Evolutionary conservation across 441 rosid genomes (phyloP).

Genomic region (Populus hybrid): DNA sequence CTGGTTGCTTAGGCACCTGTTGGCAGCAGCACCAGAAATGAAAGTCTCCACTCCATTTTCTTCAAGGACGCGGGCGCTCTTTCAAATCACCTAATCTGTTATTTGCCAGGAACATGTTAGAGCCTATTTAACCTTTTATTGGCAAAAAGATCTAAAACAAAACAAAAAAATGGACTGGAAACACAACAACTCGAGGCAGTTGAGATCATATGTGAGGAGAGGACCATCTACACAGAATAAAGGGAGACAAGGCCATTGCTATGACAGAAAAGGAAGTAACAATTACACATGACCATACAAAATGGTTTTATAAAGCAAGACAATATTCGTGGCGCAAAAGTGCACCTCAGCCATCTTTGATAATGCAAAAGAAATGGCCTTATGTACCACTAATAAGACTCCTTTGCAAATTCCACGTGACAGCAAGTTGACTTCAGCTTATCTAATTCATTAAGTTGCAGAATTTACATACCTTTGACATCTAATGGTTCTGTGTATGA

Average conservation of each 20-base stretch:
- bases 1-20: background rate
- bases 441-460: slow-evolving; percentile 1
- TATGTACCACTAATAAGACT: background rate
- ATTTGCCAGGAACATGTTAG: slow-evolving; percentile 17
- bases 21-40: background rate
- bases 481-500: slow-evolving; percentile 51
- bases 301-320: background rate
- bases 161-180: background rate
- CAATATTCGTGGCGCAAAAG: background rate
- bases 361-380: background rate
- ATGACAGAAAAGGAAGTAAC: background rate
- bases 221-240: background rate
- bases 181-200: background rate
- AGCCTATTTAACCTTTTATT: background rate
- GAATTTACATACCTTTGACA: slow-evolving; percentile 52
- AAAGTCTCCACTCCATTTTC: slow-evolving; percentile 12
- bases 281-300: background rate
- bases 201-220: background rate
- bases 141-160: background rate
- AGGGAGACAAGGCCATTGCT: too few relatives aligned
- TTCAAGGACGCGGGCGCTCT: slow-evolving; percentile 53
- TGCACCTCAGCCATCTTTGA: background rate
- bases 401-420: background rate
- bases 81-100: slow-evolving; percentile 61
- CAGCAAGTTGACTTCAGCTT: background rate